Evolutionary conservation across 306 rosid species (phyloP).

Genomic region (Cicer judaicum): DNA sequence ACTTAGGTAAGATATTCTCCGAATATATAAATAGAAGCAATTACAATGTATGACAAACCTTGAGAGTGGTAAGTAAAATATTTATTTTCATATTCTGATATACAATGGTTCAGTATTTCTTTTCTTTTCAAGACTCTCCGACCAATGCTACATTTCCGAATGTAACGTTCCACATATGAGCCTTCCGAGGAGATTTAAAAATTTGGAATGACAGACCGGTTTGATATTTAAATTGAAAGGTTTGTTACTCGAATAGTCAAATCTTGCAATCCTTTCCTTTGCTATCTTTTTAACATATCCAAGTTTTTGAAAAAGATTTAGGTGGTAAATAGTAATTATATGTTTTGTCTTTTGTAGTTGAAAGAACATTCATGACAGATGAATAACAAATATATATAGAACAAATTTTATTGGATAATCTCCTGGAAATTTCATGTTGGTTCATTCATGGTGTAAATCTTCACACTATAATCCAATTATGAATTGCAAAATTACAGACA

Average conservation of each 20-base stretch:
- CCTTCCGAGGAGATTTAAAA: neutral
- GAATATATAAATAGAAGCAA: neutral
- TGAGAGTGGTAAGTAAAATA: neutral
- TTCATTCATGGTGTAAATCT: too few species aligned
- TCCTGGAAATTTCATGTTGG: neutral
- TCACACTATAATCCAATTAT: too few species aligned
- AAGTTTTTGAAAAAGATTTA: neutral
- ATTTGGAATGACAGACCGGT: neutral
- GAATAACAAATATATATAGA: neutral
- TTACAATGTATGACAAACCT: neutral
- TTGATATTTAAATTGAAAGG: neutral
- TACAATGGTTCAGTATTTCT: neutral
- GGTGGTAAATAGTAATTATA: neutral
- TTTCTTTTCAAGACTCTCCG: neutral
- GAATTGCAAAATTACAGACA: too few species aligned
- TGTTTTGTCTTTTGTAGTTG: neutral
- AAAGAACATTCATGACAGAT: neutral
- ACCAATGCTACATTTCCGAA: neutral
- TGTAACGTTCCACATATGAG: neutral
- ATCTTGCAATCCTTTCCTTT: neutral
- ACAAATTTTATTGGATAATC: neutral
- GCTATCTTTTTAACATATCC: neutral
- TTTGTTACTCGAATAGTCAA: neutral
- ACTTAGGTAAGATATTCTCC: neutral
- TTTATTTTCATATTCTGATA: neutral